Percentiles rank a stretch among this genome's conserved stretches.
Conservation (phyloP, 1,284 basidiomycete species). For the Ceratobasidium sp. region DNA sequence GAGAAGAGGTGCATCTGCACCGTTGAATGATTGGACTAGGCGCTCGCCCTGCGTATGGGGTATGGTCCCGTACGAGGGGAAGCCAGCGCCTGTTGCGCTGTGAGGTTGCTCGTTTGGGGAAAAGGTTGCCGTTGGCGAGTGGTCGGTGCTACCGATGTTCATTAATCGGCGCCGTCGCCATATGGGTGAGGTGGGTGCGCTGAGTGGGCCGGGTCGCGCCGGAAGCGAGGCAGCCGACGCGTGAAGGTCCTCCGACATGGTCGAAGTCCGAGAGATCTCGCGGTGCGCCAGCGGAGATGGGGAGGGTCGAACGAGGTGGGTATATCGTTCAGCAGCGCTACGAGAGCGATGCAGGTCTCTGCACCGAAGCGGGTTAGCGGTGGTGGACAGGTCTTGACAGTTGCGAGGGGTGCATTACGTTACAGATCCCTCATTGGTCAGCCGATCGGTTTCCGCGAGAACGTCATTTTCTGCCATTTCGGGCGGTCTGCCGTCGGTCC, state of each 20-base stretch:
- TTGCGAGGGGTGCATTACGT: background rate
- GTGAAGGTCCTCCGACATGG: slow-evolving; percentile 28
- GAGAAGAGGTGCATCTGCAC: slow-evolving; percentile 25
- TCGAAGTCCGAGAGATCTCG: background rate
- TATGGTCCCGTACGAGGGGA: slow-evolving; percentile 41
- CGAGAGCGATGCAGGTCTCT: background rate
- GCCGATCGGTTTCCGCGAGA: background rate
- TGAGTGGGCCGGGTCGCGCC: slow-evolving; percentile 38
- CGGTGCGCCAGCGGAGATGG: background rate
- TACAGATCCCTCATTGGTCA: background rate
- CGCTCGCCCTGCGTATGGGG: background rate
- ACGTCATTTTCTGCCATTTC: background rate
- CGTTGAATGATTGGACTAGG: background rate
- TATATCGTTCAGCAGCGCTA: background rate
- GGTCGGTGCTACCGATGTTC: slow-evolving; percentile 32
- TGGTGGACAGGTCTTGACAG: background rate
- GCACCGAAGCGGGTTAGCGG: background rate
- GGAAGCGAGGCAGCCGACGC: slow-evolving; percentile 21
- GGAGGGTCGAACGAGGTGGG: background rate
- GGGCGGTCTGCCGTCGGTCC: background rate
- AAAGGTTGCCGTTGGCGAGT: slow-evolving; percentile 19
- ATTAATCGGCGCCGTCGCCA: slow-evolving; percentile 42
- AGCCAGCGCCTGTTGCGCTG: slow-evolving; percentile 15
- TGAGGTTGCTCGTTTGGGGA: slow-evolving; percentile 9
- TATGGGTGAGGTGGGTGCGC: slow-evolving; percentile 40